Evolutionary conservation across 192 early-diverging fungal species (phyloP), one percentile per base, ranked within the genome.

Genomic region (Kappamyces sp.): DNA sequence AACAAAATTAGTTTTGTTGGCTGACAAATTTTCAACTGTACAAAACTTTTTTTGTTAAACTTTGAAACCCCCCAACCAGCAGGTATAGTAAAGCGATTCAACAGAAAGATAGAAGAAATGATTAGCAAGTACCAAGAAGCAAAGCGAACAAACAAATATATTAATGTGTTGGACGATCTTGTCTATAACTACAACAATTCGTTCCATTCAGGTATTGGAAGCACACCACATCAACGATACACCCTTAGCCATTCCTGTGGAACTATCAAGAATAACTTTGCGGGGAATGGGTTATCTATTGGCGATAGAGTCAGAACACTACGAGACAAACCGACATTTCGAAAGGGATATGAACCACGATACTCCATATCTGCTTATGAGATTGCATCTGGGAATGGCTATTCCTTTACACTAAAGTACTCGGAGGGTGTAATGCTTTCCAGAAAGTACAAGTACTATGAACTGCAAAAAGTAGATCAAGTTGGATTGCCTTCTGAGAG

Each of bases 181-280:
- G 11, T 48, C 22, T 4, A 6, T n/a, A 59, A 59, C 57, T 59
- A 59, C 57, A 59, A 59, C 31, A 51, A n/a, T n/a, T n/a, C 42
- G 9, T 7, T 5, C 32, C 9, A n/a, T n/a, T n/a, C n/a, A n/a
- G n/a, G n/a, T n/a, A n/a, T n/a, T n/a, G n/a, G n/a, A n/a, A n/a
- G n/a, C 9, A 29, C 41, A 46, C 32, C 4, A 46, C 8, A n/a
- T 6, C 4, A 43, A 43, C n/a, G 8, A 46, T 37, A 49, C 4
- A 14, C 38, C 14, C 31, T 38, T 6, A 8, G 22, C 8, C 30
- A 4, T 12, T 6, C 8, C 8, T 7, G 41, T 4, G 12, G 38
- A 49, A 5, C 29, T 6, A 47, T 7, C 8, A 4, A 43, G n/a
- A n/a, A n/a, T n/a, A n/a, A n/a, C n/a, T n/a, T n/a, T n/a, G n/a